Base-by-base conservation (phyloP, 1,139 yeast species). In the Lodderomyces elongisporus region DNA sequence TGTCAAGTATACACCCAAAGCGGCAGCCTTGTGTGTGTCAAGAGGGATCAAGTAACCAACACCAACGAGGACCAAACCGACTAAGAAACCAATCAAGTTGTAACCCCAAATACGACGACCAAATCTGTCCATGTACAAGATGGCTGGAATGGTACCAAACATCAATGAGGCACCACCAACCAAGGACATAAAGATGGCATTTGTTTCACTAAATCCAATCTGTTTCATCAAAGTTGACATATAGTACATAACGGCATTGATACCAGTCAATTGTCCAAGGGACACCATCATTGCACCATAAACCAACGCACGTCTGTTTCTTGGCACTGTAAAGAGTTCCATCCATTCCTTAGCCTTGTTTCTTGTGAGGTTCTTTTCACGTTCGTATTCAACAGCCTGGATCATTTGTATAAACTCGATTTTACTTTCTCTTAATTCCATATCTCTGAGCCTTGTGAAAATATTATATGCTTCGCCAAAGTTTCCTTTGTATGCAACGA, bases 151-250 rank as follows among this genome's bases (percentile, higher is more conserved):
- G 5, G 81, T 70, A 46, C 82, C 82, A 14, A 77, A 28, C 37
- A 77, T 51, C 34, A 77, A 56, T 2, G 82, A 61, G 15, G 79
- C 82, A 46, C 82, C 82, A 35, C 82, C 81, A 14, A 77, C 82
- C 50, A 72, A 60, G 5, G 77, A 71, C 77, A 72, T 71, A 46
- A 70, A 70, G 6, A 72, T 76, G 14, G 75, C 53, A 36, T 61
- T 54, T 43, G 69, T 69, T 8, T 50, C 47, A 33, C 47, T 35
- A 48, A 72, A 71, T 3, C 77, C 77, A 40, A 71, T 70, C 17
- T 58, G 51, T 3, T 40, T 46, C 75, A 76, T 68, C 48, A 75
- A 56, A 2, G 68, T 69, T 27, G 79, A 69, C 68, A 74, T 62
- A 50, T 74, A 71, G 53, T 74, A 74, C 70, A 71, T 64, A 39